Evolutionary conservation across 371 early-diverging fungal genomes (phyloP).

Genomic region (Coemansia sp.): DNA sequence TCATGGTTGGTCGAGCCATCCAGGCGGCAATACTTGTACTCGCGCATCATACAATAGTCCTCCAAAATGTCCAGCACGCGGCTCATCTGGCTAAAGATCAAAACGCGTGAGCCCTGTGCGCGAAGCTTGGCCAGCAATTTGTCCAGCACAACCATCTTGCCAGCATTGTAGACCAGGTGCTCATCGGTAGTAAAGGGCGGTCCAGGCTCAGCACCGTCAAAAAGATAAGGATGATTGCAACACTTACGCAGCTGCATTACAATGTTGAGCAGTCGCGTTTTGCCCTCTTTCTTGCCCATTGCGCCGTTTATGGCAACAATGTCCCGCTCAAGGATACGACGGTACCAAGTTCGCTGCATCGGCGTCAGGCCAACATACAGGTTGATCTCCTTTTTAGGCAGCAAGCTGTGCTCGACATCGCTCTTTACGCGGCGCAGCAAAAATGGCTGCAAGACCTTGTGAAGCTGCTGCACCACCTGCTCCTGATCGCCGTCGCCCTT

Average conservation of each 20-base stretch:
- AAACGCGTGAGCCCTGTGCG: slow-evolving; percentile 91
- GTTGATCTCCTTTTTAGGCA: slow-evolving; percentile 96
- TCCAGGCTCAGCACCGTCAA: slow-evolving; percentile 96
- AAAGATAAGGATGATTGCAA: slow-evolving; percentile 99
- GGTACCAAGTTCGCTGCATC: slow-evolving; percentile 98
- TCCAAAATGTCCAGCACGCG: slow-evolving; percentile 98
- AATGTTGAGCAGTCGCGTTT: slow-evolving; percentile 93
- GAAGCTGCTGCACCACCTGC: slow-evolving; percentile 83
- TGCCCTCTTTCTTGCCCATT: slow-evolving; percentile 66
- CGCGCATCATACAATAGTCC: slow-evolving; percentile 93
- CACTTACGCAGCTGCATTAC: slow-evolving; percentile 99
- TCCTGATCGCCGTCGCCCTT: slow-evolving; percentile 51
- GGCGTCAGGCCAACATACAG: slow-evolving; percentile 92
- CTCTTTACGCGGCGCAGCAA: slow-evolving; percentile 97
- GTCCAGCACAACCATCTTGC: slow-evolving; percentile 94
- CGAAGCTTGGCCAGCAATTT: slow-evolving; percentile 81
- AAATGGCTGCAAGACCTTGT: slow-evolving; percentile 91
- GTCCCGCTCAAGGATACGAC: slow-evolving; percentile 95
- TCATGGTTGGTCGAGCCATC: slow-evolving; percentile 97
- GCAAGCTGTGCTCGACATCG: slow-evolving; percentile 95
- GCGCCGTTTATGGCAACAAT: slow-evolving; percentile 83
- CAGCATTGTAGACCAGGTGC: slow-evolving; percentile 91
- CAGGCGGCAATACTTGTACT: slow-evolving; percentile 95
- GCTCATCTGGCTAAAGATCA: slow-evolving; percentile 99
- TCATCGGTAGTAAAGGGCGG: slow-evolving; percentile 98